Evolutionary conservation across 2,329 filamentous ascomycete genomes (phyloP).

Genomic region (Ophiocordyceps sinensis): DNA sequence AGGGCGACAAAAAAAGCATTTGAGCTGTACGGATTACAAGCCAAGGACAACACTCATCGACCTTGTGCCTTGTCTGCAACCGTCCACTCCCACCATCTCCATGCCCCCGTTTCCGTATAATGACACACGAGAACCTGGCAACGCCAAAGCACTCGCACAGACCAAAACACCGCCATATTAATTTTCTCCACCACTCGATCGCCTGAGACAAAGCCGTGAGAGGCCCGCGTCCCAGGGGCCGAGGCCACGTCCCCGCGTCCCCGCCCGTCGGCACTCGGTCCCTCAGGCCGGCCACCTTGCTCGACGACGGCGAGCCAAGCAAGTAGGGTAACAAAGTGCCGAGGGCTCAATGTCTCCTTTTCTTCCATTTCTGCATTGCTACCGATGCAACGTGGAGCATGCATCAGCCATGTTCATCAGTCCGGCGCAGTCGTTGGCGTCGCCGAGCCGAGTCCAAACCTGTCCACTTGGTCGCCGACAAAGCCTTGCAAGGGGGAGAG

Average conservation of each 20-base stretch:
- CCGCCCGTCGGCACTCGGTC: neutral
- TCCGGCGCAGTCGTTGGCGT: conserved; percentile 1
- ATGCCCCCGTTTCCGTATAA: no score
- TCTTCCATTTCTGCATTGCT: conserved; percentile 9
- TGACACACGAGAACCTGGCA: no score
- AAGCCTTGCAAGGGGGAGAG: neutral
- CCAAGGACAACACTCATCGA: no score
- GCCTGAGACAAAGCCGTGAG: neutral
- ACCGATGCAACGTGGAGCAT: neutral
- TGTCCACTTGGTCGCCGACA: neutral
- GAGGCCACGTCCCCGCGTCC: neutral
- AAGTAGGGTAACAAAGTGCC: neutral
- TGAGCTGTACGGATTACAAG: no score
- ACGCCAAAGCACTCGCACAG: no score
- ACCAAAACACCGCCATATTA: no score
- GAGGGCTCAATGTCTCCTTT: no score
- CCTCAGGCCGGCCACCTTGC: neutral
- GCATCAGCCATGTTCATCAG: neutral
- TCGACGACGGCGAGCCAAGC: neutral
- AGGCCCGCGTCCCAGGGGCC: neutral
- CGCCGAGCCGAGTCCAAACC: neutral
- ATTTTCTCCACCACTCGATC: neutral
- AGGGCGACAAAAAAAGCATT: no score
- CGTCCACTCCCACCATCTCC: no score
- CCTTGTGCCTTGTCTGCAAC: no score